Evolutionary conservation across 164 flowering plant species (phyloP).

Genomic region (Aristolochia californica): DNA sequence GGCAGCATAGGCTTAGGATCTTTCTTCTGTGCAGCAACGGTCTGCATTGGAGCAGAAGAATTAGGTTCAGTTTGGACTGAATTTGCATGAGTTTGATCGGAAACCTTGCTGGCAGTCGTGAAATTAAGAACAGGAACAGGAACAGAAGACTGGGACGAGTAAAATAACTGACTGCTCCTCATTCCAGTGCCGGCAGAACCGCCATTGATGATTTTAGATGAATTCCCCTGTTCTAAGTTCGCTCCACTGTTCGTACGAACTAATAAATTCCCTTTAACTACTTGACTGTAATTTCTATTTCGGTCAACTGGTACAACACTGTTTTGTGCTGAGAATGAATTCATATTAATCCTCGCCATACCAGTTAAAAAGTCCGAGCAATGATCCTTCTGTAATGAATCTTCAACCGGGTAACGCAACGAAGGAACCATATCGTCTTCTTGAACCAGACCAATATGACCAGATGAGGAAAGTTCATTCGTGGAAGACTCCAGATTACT

Average conservation of each 20-base stretch:
- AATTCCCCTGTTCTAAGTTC: constrained; percentile 19
- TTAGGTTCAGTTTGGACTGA: constrained; percentile 12
- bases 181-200: constrained; percentile 14
- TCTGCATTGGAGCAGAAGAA: constrained; percentile 14
- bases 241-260: constrained; percentile 15
- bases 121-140: constrained; percentile 22
- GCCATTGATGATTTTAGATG: constrained; percentile 18
- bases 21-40: constrained; percentile 26
- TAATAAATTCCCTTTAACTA: constrained; percentile 12
- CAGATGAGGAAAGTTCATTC: constrained; percentile 30
- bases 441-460: constrained; percentile 31
- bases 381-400: constrained; percentile 33
- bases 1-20: constrained; percentile 15
- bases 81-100: constrained; percentile 14
- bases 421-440: constrained; percentile 69
- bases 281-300: constrained; percentile 15
- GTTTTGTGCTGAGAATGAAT: constrained; percentile 25
- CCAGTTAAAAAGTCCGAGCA: constrained; percentile 57
- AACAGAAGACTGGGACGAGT: constrained; percentile 20
- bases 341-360: constrained; percentile 40
- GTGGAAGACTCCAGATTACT: constrained; percentile 21
- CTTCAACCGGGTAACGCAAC: constrained; percentile 53
- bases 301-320: constrained; percentile 20
- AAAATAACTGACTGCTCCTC: constrained; percentile 16
- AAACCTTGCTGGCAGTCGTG: constrained; percentile 10